These are phyloP conservation scores for Stachybotrys echinatus DNA, from an alignment of 2,329 filamentous ascomycete genomes.

Conservation along the genomic window DNA sequence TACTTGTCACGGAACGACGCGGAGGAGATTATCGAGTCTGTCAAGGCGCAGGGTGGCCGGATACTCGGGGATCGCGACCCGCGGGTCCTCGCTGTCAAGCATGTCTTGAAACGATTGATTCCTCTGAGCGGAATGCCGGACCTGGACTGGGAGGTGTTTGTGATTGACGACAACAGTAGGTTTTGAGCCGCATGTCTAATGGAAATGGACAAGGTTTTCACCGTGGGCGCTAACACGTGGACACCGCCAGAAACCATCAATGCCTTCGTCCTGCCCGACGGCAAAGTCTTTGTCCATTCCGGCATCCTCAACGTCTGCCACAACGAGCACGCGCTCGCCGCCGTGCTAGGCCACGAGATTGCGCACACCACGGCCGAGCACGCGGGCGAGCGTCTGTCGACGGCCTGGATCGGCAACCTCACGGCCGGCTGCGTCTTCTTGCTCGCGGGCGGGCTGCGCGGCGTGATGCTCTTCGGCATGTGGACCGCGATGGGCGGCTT, in stretches of 20 bases:
- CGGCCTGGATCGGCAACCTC: slow-evolving; percentile 45
- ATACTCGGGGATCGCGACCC: slow-evolving; percentile 57
- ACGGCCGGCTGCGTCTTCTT: slow-evolving; percentile 45
- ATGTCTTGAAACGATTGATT: slow-evolving; percentile 62
- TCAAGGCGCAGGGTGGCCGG: slow-evolving; percentile 43
- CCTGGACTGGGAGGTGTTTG: slow-evolving; percentile 64
- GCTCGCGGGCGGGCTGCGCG: slow-evolving; percentile 37
- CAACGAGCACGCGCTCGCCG: slow-evolving; percentile 65
- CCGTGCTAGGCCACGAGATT: slow-evolving; percentile 75
- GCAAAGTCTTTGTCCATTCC: slow-evolving; percentile 75
- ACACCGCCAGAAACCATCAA: slow-evolving; percentile 51
- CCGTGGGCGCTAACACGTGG: not conserved
- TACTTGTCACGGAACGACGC: slow-evolving; percentile 23
- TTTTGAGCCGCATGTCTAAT: slow-evolving; percentile 1
- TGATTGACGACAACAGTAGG: slow-evolving; percentile 61
- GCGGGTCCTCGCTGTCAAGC: slow-evolving; percentile 50
- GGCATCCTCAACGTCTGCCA: slow-evolving; percentile 65
- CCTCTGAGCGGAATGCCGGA: slow-evolving; percentile 58
- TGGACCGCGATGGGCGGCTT: slow-evolving; percentile 38
- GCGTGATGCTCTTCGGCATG: slow-evolving; percentile 29
- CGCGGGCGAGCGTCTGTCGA: slow-evolving; percentile 56
- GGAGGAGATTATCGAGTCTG: slow-evolving; percentile 43
- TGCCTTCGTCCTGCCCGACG: slow-evolving; percentile 72
- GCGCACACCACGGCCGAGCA: slow-evolving; percentile 70
- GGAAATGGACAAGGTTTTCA: not conserved